Conservation (phyloP, 257 asterid genomes). For the Fraxinus cuspidata region DNA sequence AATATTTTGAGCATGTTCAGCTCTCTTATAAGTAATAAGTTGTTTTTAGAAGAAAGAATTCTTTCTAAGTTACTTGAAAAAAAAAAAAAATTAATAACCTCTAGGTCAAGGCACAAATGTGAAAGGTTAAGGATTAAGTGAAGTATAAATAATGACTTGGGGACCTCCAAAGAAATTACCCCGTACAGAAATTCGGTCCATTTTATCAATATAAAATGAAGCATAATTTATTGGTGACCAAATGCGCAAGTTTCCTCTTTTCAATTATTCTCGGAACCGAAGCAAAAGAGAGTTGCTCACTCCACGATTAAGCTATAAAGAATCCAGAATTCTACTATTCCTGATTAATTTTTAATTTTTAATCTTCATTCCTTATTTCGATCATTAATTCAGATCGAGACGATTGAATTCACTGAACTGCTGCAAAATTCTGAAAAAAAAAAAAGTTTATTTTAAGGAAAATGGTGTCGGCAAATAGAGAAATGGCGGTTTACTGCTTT, state of each 20-base stretch:
- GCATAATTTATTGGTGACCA: too few species aligned
- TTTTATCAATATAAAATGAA: too few species aligned
- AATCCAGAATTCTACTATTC: not conserved
- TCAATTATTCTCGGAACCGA: not conserved
- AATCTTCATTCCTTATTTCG: not conserved
- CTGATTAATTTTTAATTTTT: constrained; percentile 8
- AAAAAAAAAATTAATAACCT: too few species aligned
- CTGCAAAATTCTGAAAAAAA: not conserved
- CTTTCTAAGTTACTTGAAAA: too few species aligned
- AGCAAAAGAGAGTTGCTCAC: constrained; percentile 29
- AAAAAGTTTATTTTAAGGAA: not conserved
- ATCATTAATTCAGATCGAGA: constrained; percentile 22
- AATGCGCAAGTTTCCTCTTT: not conserved
- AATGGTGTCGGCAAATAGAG: constrained; percentile 96
- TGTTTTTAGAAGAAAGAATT: too few species aligned
- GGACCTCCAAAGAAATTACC: too few species aligned
- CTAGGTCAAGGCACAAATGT: too few species aligned
- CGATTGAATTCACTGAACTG: constrained; percentile 15
- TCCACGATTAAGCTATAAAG: constrained; percentile 13
- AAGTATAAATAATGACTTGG: too few species aligned
- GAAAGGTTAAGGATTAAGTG: too few species aligned
- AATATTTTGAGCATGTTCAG: too few species aligned
- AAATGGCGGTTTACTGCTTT: constrained; percentile 93
- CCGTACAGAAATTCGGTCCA: too few species aligned
- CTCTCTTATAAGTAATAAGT: too few species aligned